These are phyloP conservation scores for Middelhovenomyces tepae DNA, from an alignment of 805 yeast genomes.

Conservation along the genomic window DNA sequence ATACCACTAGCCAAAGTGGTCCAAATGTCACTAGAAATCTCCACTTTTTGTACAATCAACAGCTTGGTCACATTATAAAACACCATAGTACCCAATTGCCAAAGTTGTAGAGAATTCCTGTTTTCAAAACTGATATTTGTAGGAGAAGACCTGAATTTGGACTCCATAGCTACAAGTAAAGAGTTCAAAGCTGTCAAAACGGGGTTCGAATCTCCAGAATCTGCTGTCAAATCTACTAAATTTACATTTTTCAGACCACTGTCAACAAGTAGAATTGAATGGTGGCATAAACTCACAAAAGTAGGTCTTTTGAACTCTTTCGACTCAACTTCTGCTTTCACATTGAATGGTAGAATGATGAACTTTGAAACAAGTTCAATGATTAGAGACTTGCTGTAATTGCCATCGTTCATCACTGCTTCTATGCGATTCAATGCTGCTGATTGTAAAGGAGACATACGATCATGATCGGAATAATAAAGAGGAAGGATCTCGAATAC, in stretches of 20 bases:
- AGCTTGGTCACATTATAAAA: conserved; percentile 9
- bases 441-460: conserved; percentile 56
- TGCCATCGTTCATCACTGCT: conserved; percentile 15
- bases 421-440: conserved; percentile 45
- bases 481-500: conserved; percentile 67
- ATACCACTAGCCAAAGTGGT: no score
- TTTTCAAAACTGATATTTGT: background rate
- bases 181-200: conserved; percentile 1
- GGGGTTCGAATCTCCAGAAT: conserved; percentile 1
- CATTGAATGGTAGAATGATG: conserved; percentile 13
- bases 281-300: conserved; percentile 9
- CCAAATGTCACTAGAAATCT: no score
- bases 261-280: conserved; percentile 7
- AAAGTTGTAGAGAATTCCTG: conserved; percentile 12
- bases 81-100: conserved; percentile 17
- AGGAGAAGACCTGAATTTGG: conserved; percentile 12
- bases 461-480: conserved; percentile 42
- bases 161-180: conserved; percentile 9
- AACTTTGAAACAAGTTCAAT: conserved; percentile 9
- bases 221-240: no score
- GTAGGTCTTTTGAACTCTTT: conserved; percentile 10
- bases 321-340: background rate
- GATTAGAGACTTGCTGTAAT: conserved; percentile 6
- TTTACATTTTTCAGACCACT: conserved; percentile 1
- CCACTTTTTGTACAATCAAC: background rate